Evolutionary conservation across 306 rosid species (phyloP), one percentile per base, ranked within the genome.

Genomic region (Inga oerstediana): DNA sequence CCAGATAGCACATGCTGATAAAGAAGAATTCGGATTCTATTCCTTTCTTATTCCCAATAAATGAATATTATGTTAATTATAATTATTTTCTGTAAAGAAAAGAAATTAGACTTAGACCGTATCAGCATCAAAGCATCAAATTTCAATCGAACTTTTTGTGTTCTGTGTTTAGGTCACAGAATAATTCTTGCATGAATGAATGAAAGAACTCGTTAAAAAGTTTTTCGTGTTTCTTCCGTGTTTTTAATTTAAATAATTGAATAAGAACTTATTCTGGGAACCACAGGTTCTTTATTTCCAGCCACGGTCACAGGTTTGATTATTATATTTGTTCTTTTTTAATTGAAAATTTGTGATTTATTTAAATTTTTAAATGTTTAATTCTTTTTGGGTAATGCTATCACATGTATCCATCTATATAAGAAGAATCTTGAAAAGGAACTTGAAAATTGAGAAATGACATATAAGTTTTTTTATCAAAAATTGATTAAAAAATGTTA

Each of bases 61-160:
- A 19, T 6, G 64, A 15, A 15, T 51, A 48, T 48, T 48, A 48
- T 48, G 51, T 48, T 48, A 11, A 48, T 15, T 48, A 48, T 49
- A 3, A 49, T 49, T 49, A 49, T 49, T 49, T 49, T 14, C 19
- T 49, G 54, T 46, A 46, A 58, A n/a, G 13, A n/a, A 3, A 10
- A 24, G 10, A 56, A 20, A n/a, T 5, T 1, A 58, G 15, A 12
- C 2, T 4, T 19, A 7, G 17, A 30, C 17, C 19, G 27, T 62
- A 62, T 62, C 69, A 62, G 69, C 69, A 62, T 62, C 37, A 62
- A 27, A 62, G 68, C 68, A 62, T 62, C 69, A 62, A 27, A 27
- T 62, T 27, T 62, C 39, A 24, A 12, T 27, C 4, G 37, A 27
- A 27, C 11, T 24, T 62, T 62, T 4, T 0, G 68, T 24, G 12